Evolutionary conservation across 257 asterid species (phyloP).

Genomic region (Leonotis leonurus): DNA sequence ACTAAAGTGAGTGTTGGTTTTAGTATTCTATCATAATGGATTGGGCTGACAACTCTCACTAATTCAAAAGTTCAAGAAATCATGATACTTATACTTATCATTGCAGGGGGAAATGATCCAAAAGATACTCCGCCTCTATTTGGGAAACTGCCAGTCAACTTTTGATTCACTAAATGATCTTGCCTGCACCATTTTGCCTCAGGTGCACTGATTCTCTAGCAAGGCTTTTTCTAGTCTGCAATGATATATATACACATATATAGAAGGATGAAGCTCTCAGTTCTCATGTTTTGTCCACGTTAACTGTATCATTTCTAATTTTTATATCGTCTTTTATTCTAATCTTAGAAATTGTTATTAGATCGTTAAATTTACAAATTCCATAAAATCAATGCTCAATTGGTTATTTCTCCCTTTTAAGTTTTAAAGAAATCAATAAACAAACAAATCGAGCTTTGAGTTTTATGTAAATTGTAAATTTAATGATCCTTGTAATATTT

Average conservation of each 20-base stretch:
- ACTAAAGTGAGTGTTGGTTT: slow-evolving; percentile 42
- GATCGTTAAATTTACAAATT: no score
- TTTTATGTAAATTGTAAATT: no score
- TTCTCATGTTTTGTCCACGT: no score
- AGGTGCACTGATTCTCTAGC: slow-evolving; percentile 37
- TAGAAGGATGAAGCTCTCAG: no score
- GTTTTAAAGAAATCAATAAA: no score
- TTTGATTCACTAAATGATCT: slow-evolving; percentile 59
- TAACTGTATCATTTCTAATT: no score
- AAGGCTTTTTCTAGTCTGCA: neutral
- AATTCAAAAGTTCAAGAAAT: slow-evolving; percentile 4
- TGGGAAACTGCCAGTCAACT: slow-evolving; percentile 55
- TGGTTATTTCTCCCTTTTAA: no score
- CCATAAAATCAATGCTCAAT: no score
- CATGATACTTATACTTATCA: slow-evolving; percentile 14
- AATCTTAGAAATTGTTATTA: no score
- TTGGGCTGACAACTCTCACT: slow-evolving; percentile 11
- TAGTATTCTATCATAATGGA: slow-evolving; percentile 6
- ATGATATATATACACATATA: neutral
- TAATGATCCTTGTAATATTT: no score
- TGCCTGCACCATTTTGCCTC: slow-evolving; percentile 63
- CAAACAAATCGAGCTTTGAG: no score
- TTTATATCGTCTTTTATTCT: no score
- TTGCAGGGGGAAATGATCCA: slow-evolving; percentile 80
- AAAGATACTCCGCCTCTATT: slow-evolving; percentile 67